Base-by-base conservation (phyloP, 805 yeast genomes). In the baker's yeast (Saccharomyces cerevisiae) region DNA sequence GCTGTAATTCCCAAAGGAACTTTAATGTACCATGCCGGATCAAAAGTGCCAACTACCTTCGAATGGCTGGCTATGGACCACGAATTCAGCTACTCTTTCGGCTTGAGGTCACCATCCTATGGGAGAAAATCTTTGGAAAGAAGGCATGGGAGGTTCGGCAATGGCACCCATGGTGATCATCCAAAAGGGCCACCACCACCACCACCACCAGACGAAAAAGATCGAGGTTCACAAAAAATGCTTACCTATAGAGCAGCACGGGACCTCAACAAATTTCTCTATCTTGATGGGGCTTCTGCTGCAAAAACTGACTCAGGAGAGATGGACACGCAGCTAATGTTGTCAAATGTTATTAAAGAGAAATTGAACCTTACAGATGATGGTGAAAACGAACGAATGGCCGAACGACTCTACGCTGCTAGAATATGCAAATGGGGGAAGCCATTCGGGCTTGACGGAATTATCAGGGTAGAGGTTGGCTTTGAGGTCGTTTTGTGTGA, bases 1-100 rank as follows among this genome's bases (percentile, higher is more conserved):
- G 87, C 84, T 0, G 76, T 75, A 53, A 72, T 83, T 26, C 85
- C 87, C 0, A 73, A 78, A 47, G 84, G 84, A 3, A 81, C 87
- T 0, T 60, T 79, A 41, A 61, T 83, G 51, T 83, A 80, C 54
- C 87, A 83, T 64, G 72, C 83, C 0, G 80, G 80, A 3, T 73
- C 74, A 0, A 54, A 61, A 3, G 59, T 80, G 9, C 85, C 86
- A 1, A 62, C 63, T 0, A 61, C 71, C 26, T 75, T 75, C 31
- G 87, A 83, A 63, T 83, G 88, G 87, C 68, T 81, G 9, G 88
- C 87, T 1, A 71, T 82, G 77, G 85, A 82, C 62, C 77, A 73
- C 57, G 87, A 83, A 60, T 82, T 82, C 66, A 79, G 84, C 57
- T 80, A 77, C 57, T 67, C 64, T 55, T 82, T 81, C 70, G 76